Evolutionary conservation across 768 basidiomycete species (phyloP), one percentile per base, ranked within the genome.

Genomic region (Mycena galopus): DNA sequence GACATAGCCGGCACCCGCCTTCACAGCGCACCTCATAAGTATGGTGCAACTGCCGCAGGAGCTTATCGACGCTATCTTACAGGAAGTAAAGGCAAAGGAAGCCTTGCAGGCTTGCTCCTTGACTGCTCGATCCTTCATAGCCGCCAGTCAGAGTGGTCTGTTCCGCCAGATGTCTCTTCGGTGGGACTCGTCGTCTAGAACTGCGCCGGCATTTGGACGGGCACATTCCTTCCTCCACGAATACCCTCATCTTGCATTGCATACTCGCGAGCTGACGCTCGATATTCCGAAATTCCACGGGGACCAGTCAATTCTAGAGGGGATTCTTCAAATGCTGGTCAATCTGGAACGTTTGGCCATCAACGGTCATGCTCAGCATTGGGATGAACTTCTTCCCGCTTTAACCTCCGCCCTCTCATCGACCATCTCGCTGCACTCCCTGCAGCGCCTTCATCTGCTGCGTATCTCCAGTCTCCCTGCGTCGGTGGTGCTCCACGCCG

Each of bases 311-410:
- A 53, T 17, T 14, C 33, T 65, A 12, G 50, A 29, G 10, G 32
- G n/a, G 17, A 32, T 65, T 23, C 50, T 65, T n/a, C 63, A 32
- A 10, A 51, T 37, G 35, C 47, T 65, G n/a, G 16, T 14, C 23
- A 51, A 65, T 17, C 50, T 53, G 4, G 63, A 65, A 25, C 63
- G 51, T 19, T 51, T 65, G 50, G 63, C 32, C 0, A 65, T 65
- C 3, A 53, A 65, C 33, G 63, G 63, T 2, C 30, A 37, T 32
- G 50, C 30, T 1, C 51, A 25, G 51, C 2, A 23, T 3, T 65
- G 63, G 63, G 29, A 53, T 17, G 10, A 65, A 3, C 14, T 65
- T 3, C 11, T 53, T 3, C 30, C 32, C 10, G 21, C 14, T 10
- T 29, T 65, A 10, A n/a, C 30, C 21, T 35, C 30, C 16, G 16